Percentiles rank a stretch among this genome's conserved stretches.
Conservation (phyloP, 768 basidiomycete genomes). For the Phanerodontia chrysosporium region DNA sequence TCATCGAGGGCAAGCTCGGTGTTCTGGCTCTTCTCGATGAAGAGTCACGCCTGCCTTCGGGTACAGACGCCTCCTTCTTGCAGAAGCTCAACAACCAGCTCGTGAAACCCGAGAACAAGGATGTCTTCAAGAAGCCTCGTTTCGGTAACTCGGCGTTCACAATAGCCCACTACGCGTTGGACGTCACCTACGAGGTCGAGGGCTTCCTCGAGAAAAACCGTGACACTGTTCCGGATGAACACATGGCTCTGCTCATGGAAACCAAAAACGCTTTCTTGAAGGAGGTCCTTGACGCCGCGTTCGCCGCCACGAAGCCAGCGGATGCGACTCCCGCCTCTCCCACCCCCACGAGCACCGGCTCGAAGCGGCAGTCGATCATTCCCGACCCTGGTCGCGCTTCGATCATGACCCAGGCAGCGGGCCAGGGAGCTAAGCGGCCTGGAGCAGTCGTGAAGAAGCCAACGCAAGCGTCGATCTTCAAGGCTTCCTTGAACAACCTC, state of each 20-base stretch:
- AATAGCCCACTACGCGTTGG: slow-evolving; percentile 95
- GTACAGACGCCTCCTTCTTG: slow-evolving; percentile 88
- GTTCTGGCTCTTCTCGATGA: slow-evolving; percentile 94
- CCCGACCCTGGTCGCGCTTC: slow-evolving; percentile 82
- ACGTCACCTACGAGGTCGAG: slow-evolving; percentile 97
- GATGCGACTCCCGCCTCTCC: slow-evolving; percentile 77
- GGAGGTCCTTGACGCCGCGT: slow-evolving; percentile 89
- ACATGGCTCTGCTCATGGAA: slow-evolving; percentile 79
- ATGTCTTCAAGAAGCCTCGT: slow-evolving; percentile 96
- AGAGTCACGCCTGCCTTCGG: slow-evolving; percentile 93
- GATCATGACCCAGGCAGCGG: slow-evolving; percentile 47
- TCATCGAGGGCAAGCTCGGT: slow-evolving; percentile 96
- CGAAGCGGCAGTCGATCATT: slow-evolving; percentile 79
- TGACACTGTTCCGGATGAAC: slow-evolving; percentile 98
- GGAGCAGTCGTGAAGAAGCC: slow-evolving; percentile 82
- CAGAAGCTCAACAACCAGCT: slow-evolving; percentile 89
- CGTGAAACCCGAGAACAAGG: slow-evolving; percentile 77
- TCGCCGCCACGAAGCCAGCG: slow-evolving; percentile 62
- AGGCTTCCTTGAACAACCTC: slow-evolving; percentile 84
- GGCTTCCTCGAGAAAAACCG: slow-evolving; percentile 99
- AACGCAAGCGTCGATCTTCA: slow-evolving; percentile 98
- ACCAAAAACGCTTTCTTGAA: slow-evolving; percentile 92
- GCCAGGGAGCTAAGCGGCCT: slow-evolving; percentile 50
- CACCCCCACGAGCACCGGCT: slow-evolving; percentile 68
- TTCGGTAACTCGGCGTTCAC: slow-evolving; percentile 98